Evolutionary conservation across 805 yeast genomes (phyloP).

Genomic region (Saccharomycopsis malanga): DNA sequence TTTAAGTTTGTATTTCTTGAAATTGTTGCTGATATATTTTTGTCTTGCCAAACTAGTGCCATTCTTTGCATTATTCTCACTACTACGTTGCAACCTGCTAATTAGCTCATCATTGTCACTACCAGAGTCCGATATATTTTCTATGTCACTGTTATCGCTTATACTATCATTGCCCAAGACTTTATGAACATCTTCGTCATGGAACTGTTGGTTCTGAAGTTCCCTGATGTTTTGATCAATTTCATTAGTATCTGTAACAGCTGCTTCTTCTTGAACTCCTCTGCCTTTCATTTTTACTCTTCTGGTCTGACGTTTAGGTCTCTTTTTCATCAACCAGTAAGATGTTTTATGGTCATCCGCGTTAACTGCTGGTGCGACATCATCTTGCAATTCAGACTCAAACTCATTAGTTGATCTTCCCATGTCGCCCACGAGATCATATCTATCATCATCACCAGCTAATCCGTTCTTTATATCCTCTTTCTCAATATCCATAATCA

Average conservation of each 20-base stretch:
- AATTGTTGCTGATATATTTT: constrained; percentile 1
- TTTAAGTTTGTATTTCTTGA: constrained; percentile 1
- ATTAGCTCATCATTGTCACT: background rate
- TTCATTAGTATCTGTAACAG: constrained; percentile 7
- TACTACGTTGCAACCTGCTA: background rate
- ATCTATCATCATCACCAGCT: constrained; percentile 7
- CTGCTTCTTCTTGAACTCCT: constrained; percentile 9
- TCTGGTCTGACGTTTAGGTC: constrained; percentile 19
- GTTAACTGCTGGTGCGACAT: background rate
- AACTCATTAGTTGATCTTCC: constrained; percentile 18
- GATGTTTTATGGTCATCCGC: constrained; percentile 10
- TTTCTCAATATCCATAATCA: background rate
- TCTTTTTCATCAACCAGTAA: constrained; percentile 15
- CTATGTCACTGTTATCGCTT: background rate
- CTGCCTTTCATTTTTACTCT: constrained; percentile 17
- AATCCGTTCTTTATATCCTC: constrained; percentile 2
- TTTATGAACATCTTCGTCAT: background rate
- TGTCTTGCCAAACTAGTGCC: background rate
- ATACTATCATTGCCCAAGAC: background rate
- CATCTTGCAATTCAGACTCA: constrained; percentile 12
- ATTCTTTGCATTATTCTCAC: background rate
- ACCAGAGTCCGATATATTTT: background rate
- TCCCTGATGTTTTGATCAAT: constrained; percentile 4
- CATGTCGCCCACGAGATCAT: constrained; percentile 18
- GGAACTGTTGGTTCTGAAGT: constrained; percentile 6